A percentile compares a stretch with the other conserved stretches of the same genome.
phyloP scores from a whole-genome alignment of 352 stramenopile species.

The Globisporangium middletonii region DNA sequence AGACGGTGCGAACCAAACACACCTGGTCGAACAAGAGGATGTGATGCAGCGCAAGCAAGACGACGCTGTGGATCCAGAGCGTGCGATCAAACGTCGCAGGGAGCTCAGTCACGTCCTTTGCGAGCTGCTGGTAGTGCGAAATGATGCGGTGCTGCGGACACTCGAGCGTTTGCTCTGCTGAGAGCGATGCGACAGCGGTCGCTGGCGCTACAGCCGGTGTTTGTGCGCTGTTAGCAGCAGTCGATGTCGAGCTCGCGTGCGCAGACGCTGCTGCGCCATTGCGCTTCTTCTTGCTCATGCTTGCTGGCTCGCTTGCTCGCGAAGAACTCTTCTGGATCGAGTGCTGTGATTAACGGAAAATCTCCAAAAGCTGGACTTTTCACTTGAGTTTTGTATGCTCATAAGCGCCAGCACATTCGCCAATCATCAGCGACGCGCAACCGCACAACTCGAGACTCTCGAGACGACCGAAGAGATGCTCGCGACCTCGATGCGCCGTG shows the following conservation, averaged over 20 bases:
- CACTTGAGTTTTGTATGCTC: constrained; percentile 1
- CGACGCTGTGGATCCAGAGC: constrained; percentile 31
- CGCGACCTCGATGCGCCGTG: constrained; percentile 2
- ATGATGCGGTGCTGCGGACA: not conserved
- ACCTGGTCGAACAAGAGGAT: constrained; percentile 39
- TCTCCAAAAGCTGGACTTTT: not conserved
- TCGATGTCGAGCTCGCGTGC: not conserved
- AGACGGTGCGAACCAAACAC: not conserved
- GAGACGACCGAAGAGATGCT: constrained; percentile 3
- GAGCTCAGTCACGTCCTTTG: constrained; percentile 13
- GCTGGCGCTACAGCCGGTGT: not conserved
- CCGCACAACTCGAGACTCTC: not conserved
- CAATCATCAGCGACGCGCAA: not conserved
- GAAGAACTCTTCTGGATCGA: constrained; percentile 1
- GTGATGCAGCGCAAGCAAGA: constrained; percentile 31
- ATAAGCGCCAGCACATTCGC: not conserved
- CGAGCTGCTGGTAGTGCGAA: constrained; percentile 12
- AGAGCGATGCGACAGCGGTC: not conserved
- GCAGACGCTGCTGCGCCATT: not conserved
- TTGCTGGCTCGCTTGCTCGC: not conserved
- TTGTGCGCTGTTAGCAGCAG: not conserved
- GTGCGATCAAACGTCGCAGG: constrained; percentile 19
- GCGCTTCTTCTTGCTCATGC: constrained; percentile 41
- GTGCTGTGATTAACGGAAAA: not conserved
- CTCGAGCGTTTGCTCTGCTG: not conserved